Evolutionary conservation across 2,329 filamentous ascomycete genomes (phyloP).

Genomic region (Xylariaceae sp.): DNA sequence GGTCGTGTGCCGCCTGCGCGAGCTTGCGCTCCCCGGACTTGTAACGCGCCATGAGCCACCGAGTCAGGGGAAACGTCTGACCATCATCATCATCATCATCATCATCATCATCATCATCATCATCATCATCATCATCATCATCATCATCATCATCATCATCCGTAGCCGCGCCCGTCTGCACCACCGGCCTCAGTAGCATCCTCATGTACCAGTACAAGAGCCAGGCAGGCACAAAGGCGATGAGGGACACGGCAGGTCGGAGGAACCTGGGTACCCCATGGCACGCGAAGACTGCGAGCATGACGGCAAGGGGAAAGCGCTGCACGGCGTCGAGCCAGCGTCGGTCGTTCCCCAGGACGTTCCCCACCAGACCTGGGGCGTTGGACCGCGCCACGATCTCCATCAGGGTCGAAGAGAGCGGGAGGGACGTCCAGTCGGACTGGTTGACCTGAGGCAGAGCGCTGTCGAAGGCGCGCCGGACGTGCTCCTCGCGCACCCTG

Average conservation of each 20-base stretch:
- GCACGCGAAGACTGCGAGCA: constrained; percentile 4
- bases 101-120: constrained; percentile 6
- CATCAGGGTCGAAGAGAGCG: constrained; percentile 3
- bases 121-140: constrained; percentile 1
- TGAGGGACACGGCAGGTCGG: constrained; percentile 6
- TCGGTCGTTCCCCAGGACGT: constrained; percentile 5
- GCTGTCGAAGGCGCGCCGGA: constrained; percentile 2
- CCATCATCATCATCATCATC: too few species aligned
- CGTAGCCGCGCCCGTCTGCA: constrained; percentile 6
- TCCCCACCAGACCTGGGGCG: constrained; percentile 9
- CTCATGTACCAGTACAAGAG: constrained; percentile 12
- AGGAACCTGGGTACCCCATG: constrained; percentile 5
- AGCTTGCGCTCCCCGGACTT: constrained; percentile 3
- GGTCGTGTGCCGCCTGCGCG: constrained; percentile 8
- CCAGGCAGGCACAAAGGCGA: constrained; percentile 7
- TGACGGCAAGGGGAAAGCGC: constrained; percentile 7
- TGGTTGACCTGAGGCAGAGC: constrained; percentile 1
- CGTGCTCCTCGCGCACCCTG: constrained; percentile 2
- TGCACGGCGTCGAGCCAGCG: constrained; percentile 9
- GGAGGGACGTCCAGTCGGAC: constrained; percentile 11
- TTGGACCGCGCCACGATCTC: constrained; percentile 10
- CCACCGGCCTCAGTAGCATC: constrained; percentile 1
- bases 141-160: constrained; percentile 3
- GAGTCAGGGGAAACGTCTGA: constrained; percentile 12
- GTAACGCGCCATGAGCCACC: constrained; percentile 8